phyloP scores from a whole-genome alignment of 371 early-diverging fungal genomes.

The Nematocida minor region DNA sequence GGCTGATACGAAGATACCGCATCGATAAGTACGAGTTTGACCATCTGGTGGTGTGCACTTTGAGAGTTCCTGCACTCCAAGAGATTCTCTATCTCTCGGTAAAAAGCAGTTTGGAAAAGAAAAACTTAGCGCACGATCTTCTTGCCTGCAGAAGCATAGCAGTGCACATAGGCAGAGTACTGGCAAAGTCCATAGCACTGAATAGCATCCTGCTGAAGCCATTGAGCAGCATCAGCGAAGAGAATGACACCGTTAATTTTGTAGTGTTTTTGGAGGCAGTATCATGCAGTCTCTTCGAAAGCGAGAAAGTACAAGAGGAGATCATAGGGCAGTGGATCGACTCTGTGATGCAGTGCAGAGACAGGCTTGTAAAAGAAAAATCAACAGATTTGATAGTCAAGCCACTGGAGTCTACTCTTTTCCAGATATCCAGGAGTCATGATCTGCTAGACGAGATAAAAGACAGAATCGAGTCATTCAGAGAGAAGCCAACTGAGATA shows the following conservation, averaged over 20 bases:
- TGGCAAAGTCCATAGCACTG: neutral
- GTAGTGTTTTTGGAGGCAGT: neutral
- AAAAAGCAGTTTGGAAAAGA: neutral
- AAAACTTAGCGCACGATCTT: neutral
- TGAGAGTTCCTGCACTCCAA: neutral
- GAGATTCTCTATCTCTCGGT: neutral
- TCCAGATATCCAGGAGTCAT: neutral
- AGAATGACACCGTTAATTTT: neutral
- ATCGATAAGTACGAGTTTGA: constrained; percentile 29
- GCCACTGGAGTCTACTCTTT: neutral
- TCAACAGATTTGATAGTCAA: neutral
- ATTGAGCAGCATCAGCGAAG: neutral
- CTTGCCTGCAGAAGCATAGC: neutral
- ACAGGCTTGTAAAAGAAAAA: neutral
- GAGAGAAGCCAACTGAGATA: neutral
- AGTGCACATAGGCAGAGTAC: neutral
- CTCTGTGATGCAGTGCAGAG: neutral
- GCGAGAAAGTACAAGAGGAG: neutral
- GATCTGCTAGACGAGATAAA: neutral
- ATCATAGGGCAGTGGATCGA: neutral
- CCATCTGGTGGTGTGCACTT: neutral
- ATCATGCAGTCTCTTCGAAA: neutral
- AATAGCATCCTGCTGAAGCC: neutral
- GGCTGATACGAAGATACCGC: constrained; percentile 23
- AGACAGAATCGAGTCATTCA: neutral